Conservation (phyloP, 192 early-diverging fungal genomes). For the Tieghemiomyces parasiticus region DNA sequence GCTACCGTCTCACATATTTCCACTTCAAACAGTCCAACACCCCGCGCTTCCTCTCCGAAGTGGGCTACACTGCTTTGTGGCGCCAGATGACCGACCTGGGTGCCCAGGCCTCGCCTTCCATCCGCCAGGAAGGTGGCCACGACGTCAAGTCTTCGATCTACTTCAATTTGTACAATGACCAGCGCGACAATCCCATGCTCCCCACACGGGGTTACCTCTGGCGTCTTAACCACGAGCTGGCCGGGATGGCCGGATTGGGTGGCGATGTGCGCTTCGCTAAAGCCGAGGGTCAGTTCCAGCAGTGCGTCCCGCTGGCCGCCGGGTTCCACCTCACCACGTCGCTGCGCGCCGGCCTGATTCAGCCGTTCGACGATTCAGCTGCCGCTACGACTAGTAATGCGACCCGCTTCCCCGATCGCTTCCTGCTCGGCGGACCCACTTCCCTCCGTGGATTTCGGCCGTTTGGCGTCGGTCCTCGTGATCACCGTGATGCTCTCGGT, state of each 20-base stretch:
- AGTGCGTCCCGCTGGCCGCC: constrained; percentile 30
- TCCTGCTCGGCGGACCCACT: constrained; percentile 75
- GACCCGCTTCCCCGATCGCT: constrained; percentile 73
- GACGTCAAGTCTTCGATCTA: constrained; percentile 64
- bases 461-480: constrained; percentile 76
- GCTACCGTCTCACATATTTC: too few species aligned
- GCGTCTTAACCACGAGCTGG: constrained; percentile 39
- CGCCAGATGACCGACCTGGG: constrained; percentile 34
- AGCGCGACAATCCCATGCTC: constrained; percentile 59
- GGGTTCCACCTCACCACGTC: constrained; percentile 34
- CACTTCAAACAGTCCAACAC: too few species aligned
- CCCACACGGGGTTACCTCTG: constrained; percentile 52
- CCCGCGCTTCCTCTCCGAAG: not conserved
- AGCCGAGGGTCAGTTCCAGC: constrained; percentile 51
- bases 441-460: constrained; percentile 79
- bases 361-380: constrained; percentile 35
- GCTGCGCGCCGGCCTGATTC: constrained; percentile 49
- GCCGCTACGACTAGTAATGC: too few species aligned
- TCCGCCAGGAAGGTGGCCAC: constrained; percentile 70
- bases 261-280: constrained; percentile 69
- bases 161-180: constrained; percentile 50
- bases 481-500: constrained; percentile 65
- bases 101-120: constrained; percentile 23
- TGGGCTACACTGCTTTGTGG: constrained; percentile 56
- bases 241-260: constrained; percentile 72